Conservation (phyloP, 768 basidiomycete species). For the Mycena pura region DNA sequence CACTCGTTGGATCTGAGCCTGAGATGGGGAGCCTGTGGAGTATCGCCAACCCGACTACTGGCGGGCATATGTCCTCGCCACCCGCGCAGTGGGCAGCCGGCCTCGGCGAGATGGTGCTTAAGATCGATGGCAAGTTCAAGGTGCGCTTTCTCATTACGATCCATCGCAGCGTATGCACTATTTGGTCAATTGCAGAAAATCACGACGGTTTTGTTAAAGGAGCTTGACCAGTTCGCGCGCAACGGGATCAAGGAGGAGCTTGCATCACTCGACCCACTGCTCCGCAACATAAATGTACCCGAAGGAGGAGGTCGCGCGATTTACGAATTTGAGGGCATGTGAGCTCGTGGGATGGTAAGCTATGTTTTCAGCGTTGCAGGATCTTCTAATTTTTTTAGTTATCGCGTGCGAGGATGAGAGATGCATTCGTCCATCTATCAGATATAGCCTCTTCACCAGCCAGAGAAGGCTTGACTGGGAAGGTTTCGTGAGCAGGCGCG, state of each 20-base stretch:
- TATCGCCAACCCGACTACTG: constrained; percentile 62
- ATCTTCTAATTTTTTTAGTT: not conserved
- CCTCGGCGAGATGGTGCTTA: constrained; percentile 76
- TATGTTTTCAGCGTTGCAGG: not conserved
- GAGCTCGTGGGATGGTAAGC: constrained; percentile 38
- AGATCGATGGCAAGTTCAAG: constrained; percentile 87
- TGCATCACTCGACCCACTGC: constrained; percentile 78
- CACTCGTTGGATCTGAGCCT: constrained; percentile 31
- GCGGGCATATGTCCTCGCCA: constrained; percentile 43
- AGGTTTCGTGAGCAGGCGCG: no score
- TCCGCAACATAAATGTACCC: constrained; percentile 60
- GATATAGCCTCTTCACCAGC: no score
- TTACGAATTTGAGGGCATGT: constrained; percentile 33
- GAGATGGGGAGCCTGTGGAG: constrained; percentile 69
- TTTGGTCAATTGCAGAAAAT: constrained; percentile 79
- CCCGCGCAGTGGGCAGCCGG: constrained; percentile 62
- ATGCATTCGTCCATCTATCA: no score
- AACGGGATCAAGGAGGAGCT: constrained; percentile 84
- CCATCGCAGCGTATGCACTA: not conserved
- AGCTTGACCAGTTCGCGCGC: constrained; percentile 83
- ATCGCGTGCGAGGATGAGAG: no score
- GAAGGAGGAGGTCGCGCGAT: constrained; percentile 38
- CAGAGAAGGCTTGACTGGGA: no score
- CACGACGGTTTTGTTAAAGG: constrained; percentile 77
- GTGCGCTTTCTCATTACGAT: constrained; percentile 47